A percentile compares a stretch with the other conserved stretches of the same genome.
phyloP scores from a whole-genome alignment of 2,329 filamentous ascomycete species.

The Scedosporium apiospermum region DNA sequence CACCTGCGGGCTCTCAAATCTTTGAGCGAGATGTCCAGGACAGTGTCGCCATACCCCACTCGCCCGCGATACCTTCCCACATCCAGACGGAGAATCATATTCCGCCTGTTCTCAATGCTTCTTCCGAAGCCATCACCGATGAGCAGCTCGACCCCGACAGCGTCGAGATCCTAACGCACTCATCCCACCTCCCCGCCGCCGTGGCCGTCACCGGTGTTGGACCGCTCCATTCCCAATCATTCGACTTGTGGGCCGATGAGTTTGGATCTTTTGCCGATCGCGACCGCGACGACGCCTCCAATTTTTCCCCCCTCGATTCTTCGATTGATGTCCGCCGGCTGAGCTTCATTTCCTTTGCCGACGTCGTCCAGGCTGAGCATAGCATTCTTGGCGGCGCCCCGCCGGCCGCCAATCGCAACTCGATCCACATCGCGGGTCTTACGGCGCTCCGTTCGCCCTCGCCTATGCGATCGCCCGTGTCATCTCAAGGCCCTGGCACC shows the following conservation, averaged over 20 bases:
- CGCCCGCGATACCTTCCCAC: slow-evolving; percentile 82
- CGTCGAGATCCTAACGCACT: slow-evolving; percentile 87
- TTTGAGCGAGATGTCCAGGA: slow-evolving; percentile 96
- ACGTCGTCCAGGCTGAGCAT: slow-evolving; percentile 83
- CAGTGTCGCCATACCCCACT: slow-evolving; percentile 56
- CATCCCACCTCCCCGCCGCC: slow-evolving; percentile 70
- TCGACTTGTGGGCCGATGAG: slow-evolving; percentile 48
- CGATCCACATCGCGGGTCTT: slow-evolving; percentile 58
- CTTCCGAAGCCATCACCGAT: slow-evolving; percentile 86
- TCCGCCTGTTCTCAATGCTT: slow-evolving; percentile 81
- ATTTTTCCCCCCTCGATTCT: slow-evolving; percentile 65
- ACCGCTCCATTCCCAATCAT: slow-evolving; percentile 19
- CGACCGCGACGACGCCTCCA: slow-evolving; percentile 52
- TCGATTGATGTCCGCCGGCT: slow-evolving; percentile 67
- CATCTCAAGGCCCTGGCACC: slow-evolving; percentile 56
- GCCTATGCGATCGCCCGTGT: slow-evolving; percentile 69
- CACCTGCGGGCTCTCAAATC: slow-evolving; percentile 70
- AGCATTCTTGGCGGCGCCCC: slow-evolving; percentile 37
- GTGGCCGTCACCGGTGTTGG: slow-evolving; percentile 48
- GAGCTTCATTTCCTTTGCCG: slow-evolving; percentile 94
- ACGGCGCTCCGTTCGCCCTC: slow-evolving; percentile 64
- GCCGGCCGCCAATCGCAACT: slow-evolving; percentile 48
- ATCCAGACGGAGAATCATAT: slow-evolving; percentile 94
- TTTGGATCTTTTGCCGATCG: slow-evolving; percentile 42
- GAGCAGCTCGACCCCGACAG: slow-evolving; percentile 73